phyloP scores from a whole-genome alignment of 768 basidiomycete species.

The Phlebiopsis flavidoalba region DNA sequence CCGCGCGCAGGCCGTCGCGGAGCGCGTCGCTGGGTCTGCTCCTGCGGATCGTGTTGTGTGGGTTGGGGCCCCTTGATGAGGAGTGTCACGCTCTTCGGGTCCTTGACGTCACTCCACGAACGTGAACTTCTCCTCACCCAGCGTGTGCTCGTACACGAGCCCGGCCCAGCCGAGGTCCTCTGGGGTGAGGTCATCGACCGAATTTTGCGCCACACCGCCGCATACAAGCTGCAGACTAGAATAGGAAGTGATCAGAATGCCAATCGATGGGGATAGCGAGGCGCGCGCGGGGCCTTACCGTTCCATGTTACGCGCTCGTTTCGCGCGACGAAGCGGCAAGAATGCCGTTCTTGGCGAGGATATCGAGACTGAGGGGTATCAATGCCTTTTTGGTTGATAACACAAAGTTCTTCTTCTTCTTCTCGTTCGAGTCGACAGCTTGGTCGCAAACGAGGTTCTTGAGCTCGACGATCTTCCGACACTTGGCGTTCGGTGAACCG shows the following conservation, averaged over 20 bases:
- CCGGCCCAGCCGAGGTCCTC: constrained; percentile 95
- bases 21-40: constrained; percentile 98
- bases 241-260: not conserved
- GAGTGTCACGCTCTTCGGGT: constrained; percentile 91
- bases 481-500: constrained; percentile 89
- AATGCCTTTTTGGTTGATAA: constrained; percentile 99
- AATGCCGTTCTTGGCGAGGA: constrained; percentile 95
- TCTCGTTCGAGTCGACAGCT: constrained; percentile 75
- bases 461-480: constrained; percentile 93
- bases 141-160: constrained; percentile 96
- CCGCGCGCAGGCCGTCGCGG: constrained; percentile 91
- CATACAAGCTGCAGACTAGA: constrained; percentile 85
- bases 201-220: constrained; percentile 95
- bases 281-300: constrained; percentile 48
- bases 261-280: not conserved
- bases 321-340: constrained; percentile 90
- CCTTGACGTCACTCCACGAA: constrained; percentile 96
- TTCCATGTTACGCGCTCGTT: constrained; percentile 99
- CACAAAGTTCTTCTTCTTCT: constrained; percentile 87
- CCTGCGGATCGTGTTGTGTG: constrained; percentile 95
- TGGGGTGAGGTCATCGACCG: constrained; percentile 92
- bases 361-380: constrained; percentile 95
- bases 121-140: constrained; percentile 98
- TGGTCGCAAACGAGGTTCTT: constrained; percentile 97
- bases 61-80: constrained; percentile 96